phyloP scores from a whole-genome alignment of 306 rosid species.

The Rubus parviflorus region DNA sequence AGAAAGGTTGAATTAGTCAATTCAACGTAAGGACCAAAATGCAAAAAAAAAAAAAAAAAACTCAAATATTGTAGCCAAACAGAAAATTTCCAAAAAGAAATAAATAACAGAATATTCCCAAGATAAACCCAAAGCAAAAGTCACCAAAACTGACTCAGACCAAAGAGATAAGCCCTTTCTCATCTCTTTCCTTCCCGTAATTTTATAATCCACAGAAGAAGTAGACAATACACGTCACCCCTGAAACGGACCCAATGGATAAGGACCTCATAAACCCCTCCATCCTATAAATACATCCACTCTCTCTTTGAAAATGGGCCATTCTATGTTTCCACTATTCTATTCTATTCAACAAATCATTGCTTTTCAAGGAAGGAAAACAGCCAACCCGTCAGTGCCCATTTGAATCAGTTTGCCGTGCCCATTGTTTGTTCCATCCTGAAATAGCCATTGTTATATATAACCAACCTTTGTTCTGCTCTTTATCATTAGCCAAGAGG shows the following conservation, averaged over 20 bases:
- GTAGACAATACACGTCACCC: slow-evolving; percentile 48
- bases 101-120: background rate
- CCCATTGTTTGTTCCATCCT: slow-evolving; percentile 28
- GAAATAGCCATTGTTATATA: background rate
- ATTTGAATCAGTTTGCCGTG: slow-evolving; percentile 24
- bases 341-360: background rate
- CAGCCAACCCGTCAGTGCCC: background rate
- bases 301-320: background rate
- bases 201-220: background rate
- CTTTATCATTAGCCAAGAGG: slow-evolving; percentile 24
- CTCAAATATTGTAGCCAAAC: background rate
- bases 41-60: background rate
- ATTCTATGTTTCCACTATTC: background rate
- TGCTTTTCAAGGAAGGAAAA: background rate
- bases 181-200: too few relatives aligned
- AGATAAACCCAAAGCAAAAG: slow-evolving; percentile 2
- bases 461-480: slow-evolving; percentile 5
- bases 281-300: slow-evolving; percentile 17
- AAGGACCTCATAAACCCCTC: slow-evolving; percentile 36
- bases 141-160: background rate
- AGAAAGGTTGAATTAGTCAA: background rate
- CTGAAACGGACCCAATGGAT: slow-evolving; percentile 42
- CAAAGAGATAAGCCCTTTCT: background rate
- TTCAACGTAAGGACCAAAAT: background rate
- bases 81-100: background rate